phyloP scores from a whole-genome alignment of 257 asterid genomes.

The Haberlea rhodopensis region DNA sequence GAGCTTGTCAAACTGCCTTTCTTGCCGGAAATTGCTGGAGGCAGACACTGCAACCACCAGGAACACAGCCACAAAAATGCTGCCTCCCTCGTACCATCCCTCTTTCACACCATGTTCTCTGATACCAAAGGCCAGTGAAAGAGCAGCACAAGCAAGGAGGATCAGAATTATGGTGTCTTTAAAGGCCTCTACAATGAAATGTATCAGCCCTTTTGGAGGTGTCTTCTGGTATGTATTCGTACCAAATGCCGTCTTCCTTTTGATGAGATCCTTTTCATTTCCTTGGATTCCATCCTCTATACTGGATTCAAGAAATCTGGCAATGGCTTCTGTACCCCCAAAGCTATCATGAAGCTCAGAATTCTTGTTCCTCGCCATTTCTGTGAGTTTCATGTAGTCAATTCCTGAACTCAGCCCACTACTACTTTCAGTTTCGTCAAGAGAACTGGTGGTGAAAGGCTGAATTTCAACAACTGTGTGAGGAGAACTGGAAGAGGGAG shows the following conservation, averaged over 20 bases:
- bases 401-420: constrained; percentile 11
- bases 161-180: constrained; percentile 13
- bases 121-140: constrained; percentile 22
- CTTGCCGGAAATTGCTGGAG: constrained; percentile 14
- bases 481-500: constrained; percentile 21
- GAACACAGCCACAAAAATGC: constrained; percentile 20
- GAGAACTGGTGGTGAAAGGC: constrained; percentile 5
- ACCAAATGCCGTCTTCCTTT: constrained; percentile 7
- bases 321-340: constrained; percentile 36
- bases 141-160: constrained; percentile 24
- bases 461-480: constrained; percentile 35
- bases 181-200: constrained; percentile 6
- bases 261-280: background rate
- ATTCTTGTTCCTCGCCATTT: constrained; percentile 34
- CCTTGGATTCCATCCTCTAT: background rate
- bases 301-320: background rate
- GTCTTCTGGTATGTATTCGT: constrained; percentile 1
- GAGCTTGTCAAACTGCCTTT: constrained; percentile 15
- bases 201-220: background rate
- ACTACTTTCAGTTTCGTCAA: constrained; percentile 10
- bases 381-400: constrained; percentile 18
- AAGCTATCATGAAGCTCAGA: constrained; percentile 17
- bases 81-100: constrained; percentile 27
- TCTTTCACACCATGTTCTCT: constrained; percentile 10
- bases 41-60: constrained; percentile 12